Percentiles rank a stretch among this genome's conserved stretches.
Evolutionary conservation across 495 filamentous ascomycete genomes (phyloP).

Genomic region (Xylaria acuta): DNA sequence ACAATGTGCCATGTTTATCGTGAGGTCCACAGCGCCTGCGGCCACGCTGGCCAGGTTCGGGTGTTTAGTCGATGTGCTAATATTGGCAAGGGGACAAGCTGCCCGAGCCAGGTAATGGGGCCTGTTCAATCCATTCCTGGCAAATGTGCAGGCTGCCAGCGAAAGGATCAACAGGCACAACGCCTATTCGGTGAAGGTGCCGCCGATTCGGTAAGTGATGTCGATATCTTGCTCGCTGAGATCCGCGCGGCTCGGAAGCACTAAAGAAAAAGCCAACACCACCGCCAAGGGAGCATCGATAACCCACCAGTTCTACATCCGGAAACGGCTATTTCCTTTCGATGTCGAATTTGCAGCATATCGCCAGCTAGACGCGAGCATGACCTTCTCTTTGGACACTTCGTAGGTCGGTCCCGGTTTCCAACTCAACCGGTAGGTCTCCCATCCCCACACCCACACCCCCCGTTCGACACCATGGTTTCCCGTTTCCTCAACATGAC

Average conservation of each 20-base stretch:
- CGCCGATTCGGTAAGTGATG: neutral
- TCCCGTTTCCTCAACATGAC: neutral
- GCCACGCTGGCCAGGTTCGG: neutral
- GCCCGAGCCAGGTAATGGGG: neutral
- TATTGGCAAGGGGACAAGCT: neutral
- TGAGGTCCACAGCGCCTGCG: neutral
- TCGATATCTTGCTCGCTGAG: neutral
- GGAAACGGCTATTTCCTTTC: too few species aligned
- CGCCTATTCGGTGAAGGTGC: neutral
- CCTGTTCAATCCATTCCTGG: neutral
- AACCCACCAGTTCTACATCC: neutral
- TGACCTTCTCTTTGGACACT: too few species aligned
- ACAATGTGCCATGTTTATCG: constrained; percentile 10
- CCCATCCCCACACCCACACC: too few species aligned
- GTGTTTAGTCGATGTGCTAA: neutral
- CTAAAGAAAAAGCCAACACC: neutral
- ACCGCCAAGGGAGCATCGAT: neutral
- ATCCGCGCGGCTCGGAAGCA: neutral
- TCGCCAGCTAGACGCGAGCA: too few species aligned
- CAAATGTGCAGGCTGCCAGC: neutral
- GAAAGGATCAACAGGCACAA: neutral
- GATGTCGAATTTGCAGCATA: too few species aligned
- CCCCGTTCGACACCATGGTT: neutral
- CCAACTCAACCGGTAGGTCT: neutral
- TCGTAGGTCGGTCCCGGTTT: neutral